Percentiles rank a stretch among this genome's conserved stretches.
Evolutionary conservation across 1,139 yeast genomes (phyloP).

Genomic region (Geotrichum klebahnii): DNA sequence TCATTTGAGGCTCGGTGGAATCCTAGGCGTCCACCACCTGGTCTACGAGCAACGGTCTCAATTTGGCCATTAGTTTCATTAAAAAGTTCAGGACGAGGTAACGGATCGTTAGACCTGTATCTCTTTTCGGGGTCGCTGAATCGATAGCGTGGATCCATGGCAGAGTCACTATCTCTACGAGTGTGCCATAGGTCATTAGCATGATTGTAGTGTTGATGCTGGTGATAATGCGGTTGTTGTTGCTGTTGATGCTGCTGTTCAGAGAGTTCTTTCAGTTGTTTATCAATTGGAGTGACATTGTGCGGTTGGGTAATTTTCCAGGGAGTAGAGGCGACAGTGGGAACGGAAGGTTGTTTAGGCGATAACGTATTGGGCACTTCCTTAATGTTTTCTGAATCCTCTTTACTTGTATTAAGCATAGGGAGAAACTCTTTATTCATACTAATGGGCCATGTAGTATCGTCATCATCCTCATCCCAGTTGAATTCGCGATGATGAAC

Average conservation of each 20-base stretch:
- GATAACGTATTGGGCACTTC: too few species aligned
- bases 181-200: conserved; percentile 13
- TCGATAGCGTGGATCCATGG: conserved; percentile 30
- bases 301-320: conserved; percentile 23
- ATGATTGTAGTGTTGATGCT: conserved; percentile 20
- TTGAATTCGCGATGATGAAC: conserved; percentile 33
- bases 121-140: conserved; percentile 34
- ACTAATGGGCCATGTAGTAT: conserved; percentile 23
- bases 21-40: too few species aligned
- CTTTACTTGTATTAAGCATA: not conserved
- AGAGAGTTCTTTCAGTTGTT: conserved; percentile 31
- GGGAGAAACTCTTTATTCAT: conserved; percentile 1
- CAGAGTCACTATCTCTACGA: conserved; percentile 21
- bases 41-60: conserved; percentile 22
- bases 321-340: conserved; percentile 33
- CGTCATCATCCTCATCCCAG: conserved; percentile 45
- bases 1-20: too few species aligned
- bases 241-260: conserved; percentile 25
- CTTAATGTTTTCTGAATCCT: conserved; percentile 4
- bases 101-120: conserved; percentile 31
- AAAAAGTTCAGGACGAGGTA: conserved; percentile 35
- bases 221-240: too few species aligned
- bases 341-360: not conserved
- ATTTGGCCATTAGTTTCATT: conserved; percentile 36
- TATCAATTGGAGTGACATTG: conserved; percentile 31